phyloP scores from a whole-genome alignment of 2,329 filamentous ascomycete species.

The Phyllosticta citribraziliensis region DNA sequence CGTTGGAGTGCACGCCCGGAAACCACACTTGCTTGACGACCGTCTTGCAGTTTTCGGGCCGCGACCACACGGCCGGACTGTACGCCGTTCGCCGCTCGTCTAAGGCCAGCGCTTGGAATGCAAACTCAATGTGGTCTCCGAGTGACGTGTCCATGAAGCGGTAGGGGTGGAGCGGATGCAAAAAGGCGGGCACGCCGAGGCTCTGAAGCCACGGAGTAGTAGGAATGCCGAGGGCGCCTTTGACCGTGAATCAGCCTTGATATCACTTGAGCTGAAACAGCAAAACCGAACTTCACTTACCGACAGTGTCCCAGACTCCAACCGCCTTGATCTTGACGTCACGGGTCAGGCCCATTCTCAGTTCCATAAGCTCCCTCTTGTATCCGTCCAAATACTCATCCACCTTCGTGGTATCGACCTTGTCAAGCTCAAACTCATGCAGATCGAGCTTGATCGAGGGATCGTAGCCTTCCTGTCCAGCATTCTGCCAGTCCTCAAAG shows the following conservation, averaged over 20 bases:
- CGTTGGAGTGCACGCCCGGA: slow-evolving; percentile 39
- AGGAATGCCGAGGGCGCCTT: slow-evolving; percentile 33
- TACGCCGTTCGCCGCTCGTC: slow-evolving; percentile 49
- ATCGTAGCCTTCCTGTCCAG: slow-evolving; percentile 10
- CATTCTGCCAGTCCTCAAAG: slow-evolving; percentile 15
- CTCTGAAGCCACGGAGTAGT: slow-evolving; percentile 24
- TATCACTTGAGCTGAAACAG: not conserved
- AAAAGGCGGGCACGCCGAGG: slow-evolving; percentile 29
- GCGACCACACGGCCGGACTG: slow-evolving; percentile 46
- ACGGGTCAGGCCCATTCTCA: slow-evolving; percentile 26
- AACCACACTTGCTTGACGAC: slow-evolving; percentile 36
- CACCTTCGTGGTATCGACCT: not conserved
- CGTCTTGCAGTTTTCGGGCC: slow-evolving; percentile 2
- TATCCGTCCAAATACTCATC: slow-evolving; percentile 20
- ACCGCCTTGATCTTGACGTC: slow-evolving; percentile 40
- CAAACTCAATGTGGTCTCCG: slow-evolving; percentile 41
- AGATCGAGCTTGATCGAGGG: not conserved
- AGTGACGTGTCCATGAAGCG: slow-evolving; percentile 37
- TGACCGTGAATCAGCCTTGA: not conserved
- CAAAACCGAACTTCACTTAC: slow-evolving; percentile 14
- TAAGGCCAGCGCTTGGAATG: slow-evolving; percentile 50
- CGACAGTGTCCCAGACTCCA: slow-evolving; percentile 46
- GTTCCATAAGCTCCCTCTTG: slow-evolving; percentile 27
- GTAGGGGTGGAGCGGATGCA: slow-evolving; percentile 13
- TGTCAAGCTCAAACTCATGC: slow-evolving; percentile 5